Evolutionary conservation across 2,329 filamentous ascomycete genomes (phyloP), one percentile per base, ranked within the genome.

Genomic region (Zopfia rhizophila): DNA sequence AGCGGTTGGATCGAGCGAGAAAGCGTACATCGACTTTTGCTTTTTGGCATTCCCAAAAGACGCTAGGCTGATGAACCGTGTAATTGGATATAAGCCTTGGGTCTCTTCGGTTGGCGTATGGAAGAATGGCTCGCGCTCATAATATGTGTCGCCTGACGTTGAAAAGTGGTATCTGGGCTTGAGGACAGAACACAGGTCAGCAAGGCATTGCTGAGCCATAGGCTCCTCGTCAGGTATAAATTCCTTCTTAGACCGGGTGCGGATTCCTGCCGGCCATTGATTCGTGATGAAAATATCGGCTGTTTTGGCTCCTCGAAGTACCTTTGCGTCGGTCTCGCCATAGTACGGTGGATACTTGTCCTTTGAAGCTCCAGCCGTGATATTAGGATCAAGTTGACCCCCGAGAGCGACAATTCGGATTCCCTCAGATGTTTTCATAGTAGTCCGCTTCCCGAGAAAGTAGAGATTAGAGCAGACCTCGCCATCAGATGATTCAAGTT

Each of bases 121-220:
- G 63, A 94, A 86, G 75, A 97, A 99, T 0, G 93, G 91, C 71
- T 97, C 94, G 44, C 94, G 86, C 74, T 99, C 93, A 68, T 87
- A 97, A 72, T 89, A 93, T 60, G 86, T 86, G 5, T 79, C 73
- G 1, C 84, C 80, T 0, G 89, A 89, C 3, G 83, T 78, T 2
- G 90, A 85, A 63, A 97, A 86, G 70, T 97, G 92, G 65, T 99
- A 99, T 19, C 90, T 86, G n/a, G 94, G 94, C 68, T 91, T 94
- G 14, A 99, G 73, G 1, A 84, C 75, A 3, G 86, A 80, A 62
- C 88, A 93, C 8, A 99, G 79, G 48, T 95, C 89, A 5, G 91
- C 85, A 29, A 97, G 78, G 43, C 86, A 84, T 40, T 85, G 80
- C n/a, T 83, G 83, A 45, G 82, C 79, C 16, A 75, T 59, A 0